Evolutionary conservation across 768 basidiomycete genomes (phyloP).

Genomic region (Sporobolomyces phaffii): DNA sequence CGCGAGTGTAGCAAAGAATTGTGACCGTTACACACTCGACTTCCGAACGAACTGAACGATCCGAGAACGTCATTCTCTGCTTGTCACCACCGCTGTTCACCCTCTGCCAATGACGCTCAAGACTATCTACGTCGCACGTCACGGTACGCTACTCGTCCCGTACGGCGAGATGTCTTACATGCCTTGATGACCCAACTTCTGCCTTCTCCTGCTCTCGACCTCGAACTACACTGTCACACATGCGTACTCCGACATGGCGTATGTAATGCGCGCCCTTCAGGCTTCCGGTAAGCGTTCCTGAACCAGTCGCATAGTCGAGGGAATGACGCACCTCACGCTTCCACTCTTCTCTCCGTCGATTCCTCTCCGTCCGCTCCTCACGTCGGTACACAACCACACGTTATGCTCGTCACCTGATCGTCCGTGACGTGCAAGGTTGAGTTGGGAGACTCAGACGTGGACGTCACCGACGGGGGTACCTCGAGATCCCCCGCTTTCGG

Average conservation of each 20-base stretch:
- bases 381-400: not conserved
- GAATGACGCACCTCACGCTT: no score
- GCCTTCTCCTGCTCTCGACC: not conserved
- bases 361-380: not conserved
- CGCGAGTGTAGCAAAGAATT: no score
- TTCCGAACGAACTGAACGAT: no score
- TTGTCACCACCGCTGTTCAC: no score
- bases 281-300: conserved; percentile 17
- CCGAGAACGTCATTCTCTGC: no score
- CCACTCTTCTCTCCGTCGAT: no score
- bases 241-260: no score
- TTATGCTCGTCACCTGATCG: not conserved
- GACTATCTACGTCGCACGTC: conserved; percentile 11
- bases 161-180: no score
- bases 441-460: conserved; percentile 35
- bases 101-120: conserved; percentile 16
- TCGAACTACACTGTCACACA: no score
- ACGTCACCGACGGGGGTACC: conserved; percentile 30
- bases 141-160: not conserved
- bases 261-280: no score
- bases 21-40: no score
- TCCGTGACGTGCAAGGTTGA: not conserved
- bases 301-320: no score
- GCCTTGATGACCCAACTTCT: not conserved
- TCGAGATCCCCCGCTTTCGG: conserved; percentile 35